Conservation (phyloP, 768 basidiomycete genomes). For the Serpula lacrymans region DNA sequence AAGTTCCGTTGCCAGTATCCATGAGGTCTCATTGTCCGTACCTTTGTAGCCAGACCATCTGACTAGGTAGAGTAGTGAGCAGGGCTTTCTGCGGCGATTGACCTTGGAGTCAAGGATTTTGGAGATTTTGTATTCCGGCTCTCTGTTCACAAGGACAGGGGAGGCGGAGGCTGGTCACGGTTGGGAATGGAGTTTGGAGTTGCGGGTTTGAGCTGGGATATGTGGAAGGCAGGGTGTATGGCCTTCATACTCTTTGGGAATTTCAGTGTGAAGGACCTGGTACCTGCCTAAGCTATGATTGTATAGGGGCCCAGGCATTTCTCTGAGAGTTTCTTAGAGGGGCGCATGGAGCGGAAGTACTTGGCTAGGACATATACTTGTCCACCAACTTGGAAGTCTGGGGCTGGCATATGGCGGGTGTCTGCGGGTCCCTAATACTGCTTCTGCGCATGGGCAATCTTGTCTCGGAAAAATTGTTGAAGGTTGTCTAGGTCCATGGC, state of each 20-base stretch:
- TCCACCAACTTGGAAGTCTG: constrained; percentile 6
- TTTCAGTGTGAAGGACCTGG: constrained; percentile 16
- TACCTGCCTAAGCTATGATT: constrained; percentile 15
- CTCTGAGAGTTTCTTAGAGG: constrained; percentile 16
- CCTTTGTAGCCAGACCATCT: too few relatives aligned
- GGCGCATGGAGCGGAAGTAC: constrained; percentile 7
- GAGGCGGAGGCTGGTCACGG: too few relatives aligned
- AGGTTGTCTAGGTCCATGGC: constrained; percentile 17
- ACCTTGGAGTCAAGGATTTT: too few relatives aligned
- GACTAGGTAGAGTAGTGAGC: too few relatives aligned
- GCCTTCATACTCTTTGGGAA: constrained; percentile 17
- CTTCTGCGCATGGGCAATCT: constrained; percentile 11
- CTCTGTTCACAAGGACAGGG: too few relatives aligned
- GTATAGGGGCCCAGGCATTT: constrained; percentile 16
- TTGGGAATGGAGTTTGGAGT: too few relatives aligned
- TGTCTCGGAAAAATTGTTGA: constrained; percentile 8
- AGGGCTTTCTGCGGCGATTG: too few relatives aligned
- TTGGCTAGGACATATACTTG: constrained; percentile 7
- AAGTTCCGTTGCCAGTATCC: too few relatives aligned
- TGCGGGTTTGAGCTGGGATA: too few relatives aligned
- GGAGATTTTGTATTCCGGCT: too few relatives aligned
- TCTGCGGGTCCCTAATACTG: constrained; percentile 8
- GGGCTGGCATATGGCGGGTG: neutral
- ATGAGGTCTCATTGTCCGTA: too few relatives aligned
- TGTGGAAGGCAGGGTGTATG: too few relatives aligned